Base-by-base conservation (phyloP, 208 protist genomes). In the Leishmania tropica region DNA sequence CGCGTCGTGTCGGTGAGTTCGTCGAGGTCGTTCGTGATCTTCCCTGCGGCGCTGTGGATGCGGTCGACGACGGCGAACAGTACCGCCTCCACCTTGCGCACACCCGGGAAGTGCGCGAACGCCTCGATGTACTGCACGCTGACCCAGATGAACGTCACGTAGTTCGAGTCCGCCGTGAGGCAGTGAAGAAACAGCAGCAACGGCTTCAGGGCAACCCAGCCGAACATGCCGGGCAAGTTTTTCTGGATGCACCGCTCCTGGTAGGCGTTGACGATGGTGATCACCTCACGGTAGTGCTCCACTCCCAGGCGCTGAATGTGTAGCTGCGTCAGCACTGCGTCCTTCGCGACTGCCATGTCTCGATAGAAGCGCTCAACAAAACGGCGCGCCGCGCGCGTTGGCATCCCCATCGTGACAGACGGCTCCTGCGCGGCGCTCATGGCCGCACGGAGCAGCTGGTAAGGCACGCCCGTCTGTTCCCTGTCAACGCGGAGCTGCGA, bases 131-230 rank as follows among this genome's bases (percentile, higher is more conserved):
- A 92, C 86, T 97, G 94, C 77, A 97, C 94, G 70, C 93, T 88
- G 3, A 89, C 88, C 93, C 94, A 97, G 81, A 97, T 94, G 72
- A 97, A 96, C 2, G 93, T 93, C 42, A 95, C 92, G 80, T 97
- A 97, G 84, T 95, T 96, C 31, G 92, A 96, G 51, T 96, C 93
- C n/a, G 93, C 92, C 11, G 86, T 92, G 56, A 97, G 87, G 76
- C 87, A 94, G 62, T 93, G 86, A 42, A 97, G 82, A 75, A 93
- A 97, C 48, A 96, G 81, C 24, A 93, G 64, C 21, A 97, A 71
- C 42, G 94, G 90, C 62, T 93, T 91, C 54, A 93, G 19, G 1
- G 86, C 92, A 11, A 96, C 83, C 94, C 94, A 97, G 79, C 89
- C 90, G 81, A 96, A 95, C 81, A 97, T 95, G 53, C 93, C 94